Evolutionary conservation across 228 moss, liverwort and hornwort species (phyloP).

Genomic region (Sphagnum magellanicum): DNA sequence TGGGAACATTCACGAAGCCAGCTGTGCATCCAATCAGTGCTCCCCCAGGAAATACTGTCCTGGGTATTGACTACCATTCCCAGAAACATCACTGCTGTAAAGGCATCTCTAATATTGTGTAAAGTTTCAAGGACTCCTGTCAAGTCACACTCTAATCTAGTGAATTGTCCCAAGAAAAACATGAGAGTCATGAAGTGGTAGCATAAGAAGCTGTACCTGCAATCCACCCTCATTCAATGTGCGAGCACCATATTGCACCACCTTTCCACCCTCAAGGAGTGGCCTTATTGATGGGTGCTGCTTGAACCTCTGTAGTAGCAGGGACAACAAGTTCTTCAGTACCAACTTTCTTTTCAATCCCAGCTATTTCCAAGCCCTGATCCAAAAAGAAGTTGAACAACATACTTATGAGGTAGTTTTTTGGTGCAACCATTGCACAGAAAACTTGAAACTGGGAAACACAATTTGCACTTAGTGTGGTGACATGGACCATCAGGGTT

Average conservation of each 20-base stretch:
- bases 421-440: background rate
- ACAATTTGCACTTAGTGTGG: background rate
- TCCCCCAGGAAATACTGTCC: conserved; percentile 75
- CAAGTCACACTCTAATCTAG: background rate
- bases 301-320: conserved; percentile 52
- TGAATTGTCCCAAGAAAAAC: background rate
- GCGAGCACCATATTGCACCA: conserved; percentile 82
- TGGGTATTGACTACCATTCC: conserved; percentile 69
- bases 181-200: background rate
- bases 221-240: conserved; percentile 79
- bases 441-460: background rate
- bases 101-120: too few species aligned
- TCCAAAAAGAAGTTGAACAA: too few species aligned
- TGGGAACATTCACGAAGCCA: conserved; percentile 80
- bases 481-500: background rate
- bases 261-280: conserved; percentile 67
- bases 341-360: too few species aligned
- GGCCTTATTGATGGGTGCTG: conserved; percentile 77
- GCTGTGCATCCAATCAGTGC: conserved; percentile 76
- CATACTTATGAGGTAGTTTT: too few species aligned
- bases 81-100: background rate
- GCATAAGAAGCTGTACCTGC: conserved; percentile 34
- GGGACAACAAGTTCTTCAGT: too few species aligned
- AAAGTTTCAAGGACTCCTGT: background rate
- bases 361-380: too few species aligned